Conservation (phyloP, 192 early-diverging fungal genomes). For the Backusella morwellensis region DNA sequence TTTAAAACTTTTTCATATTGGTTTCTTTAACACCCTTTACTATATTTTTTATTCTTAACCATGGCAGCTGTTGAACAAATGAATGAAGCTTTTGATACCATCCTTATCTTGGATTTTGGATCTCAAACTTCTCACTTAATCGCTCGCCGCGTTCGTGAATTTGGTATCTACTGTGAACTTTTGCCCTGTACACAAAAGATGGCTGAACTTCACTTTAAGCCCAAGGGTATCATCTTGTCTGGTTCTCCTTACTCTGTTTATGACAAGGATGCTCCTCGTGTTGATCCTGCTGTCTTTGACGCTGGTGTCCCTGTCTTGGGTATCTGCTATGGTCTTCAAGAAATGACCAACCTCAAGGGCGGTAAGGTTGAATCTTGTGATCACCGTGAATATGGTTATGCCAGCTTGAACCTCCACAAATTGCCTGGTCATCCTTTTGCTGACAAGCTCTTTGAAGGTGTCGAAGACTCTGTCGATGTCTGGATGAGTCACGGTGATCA, state of each 20-base stretch:
- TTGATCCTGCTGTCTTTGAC: slow-evolving; percentile 88
- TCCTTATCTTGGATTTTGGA: slow-evolving; percentile 99
- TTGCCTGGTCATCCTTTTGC: slow-evolving; percentile 60
- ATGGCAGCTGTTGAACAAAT: slow-evolving; percentile 47
- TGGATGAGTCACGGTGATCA: slow-evolving; percentile 99
- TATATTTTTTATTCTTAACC: slow-evolving; percentile 5
- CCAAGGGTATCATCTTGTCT: slow-evolving; percentile 95
- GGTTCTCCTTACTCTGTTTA: slow-evolving; percentile 97
- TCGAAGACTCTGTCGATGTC: slow-evolving; percentile 64
- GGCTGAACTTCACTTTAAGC: slow-evolving; percentile 89
- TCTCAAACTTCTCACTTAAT: slow-evolving; percentile 99
- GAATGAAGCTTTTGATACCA: slow-evolving; percentile 87
- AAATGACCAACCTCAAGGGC: slow-evolving; percentile 87
- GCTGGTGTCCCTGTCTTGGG: slow-evolving; percentile 91
- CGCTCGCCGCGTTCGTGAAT: slow-evolving; percentile 91
- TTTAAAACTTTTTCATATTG: background rate
- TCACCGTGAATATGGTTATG: slow-evolving; percentile 96
- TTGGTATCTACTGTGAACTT: slow-evolving; percentile 98
- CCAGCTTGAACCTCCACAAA: slow-evolving; percentile 66
- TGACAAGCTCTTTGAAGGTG: slow-evolving; percentile 68
- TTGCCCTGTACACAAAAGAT: slow-evolving; percentile 96
- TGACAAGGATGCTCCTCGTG: slow-evolving; percentile 90
- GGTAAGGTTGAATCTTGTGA: slow-evolving; percentile 86
- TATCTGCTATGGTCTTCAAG: slow-evolving; percentile 99
- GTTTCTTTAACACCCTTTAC: background rate